These are phyloP conservation scores for Senecio squalidus DNA, from an alignment of 140 eudicot genomes.

Conservation along the genomic window DNA sequence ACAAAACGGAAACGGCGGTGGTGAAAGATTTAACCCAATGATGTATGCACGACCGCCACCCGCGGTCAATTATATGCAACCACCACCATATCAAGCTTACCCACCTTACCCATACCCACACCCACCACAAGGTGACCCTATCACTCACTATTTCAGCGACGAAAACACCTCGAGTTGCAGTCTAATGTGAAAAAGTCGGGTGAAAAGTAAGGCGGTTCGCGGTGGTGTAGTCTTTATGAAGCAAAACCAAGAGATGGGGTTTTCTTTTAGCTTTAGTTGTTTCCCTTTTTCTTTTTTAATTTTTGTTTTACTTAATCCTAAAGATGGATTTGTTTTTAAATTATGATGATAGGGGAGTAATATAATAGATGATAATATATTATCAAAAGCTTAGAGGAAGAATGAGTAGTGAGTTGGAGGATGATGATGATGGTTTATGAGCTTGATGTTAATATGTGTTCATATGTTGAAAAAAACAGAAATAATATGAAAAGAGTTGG, in stretches of 20 bases:
- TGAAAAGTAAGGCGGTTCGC: constrained; percentile 18
- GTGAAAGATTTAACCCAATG: constrained; percentile 87
- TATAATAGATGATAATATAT: constrained; percentile 45
- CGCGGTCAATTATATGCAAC: constrained; percentile 82
- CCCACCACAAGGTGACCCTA: constrained; percentile 57
- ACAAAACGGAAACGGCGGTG: constrained; percentile 5
- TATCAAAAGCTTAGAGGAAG: constrained; percentile 39
- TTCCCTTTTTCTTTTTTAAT: constrained; percentile 10
- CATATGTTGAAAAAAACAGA: constrained; percentile 31
- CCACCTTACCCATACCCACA: constrained; percentile 46
- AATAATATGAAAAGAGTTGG: constrained; percentile 28
- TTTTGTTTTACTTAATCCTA: constrained; percentile 33
- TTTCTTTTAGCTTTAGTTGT: constrained; percentile 38
- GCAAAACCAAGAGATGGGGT: constrained; percentile 44
- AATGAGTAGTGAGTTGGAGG: constrained; percentile 27
- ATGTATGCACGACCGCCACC: constrained; percentile 97
- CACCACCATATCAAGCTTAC: constrained; percentile 36
- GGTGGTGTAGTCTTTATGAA: constrained; percentile 23
- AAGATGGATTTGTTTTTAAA: constrained; percentile 30
- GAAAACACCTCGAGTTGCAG: constrained; percentile 86
- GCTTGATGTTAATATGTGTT: constrained; percentile 37
- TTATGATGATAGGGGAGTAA: constrained; percentile 47
- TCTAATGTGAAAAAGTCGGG: constrained; percentile 47
- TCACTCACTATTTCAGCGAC: constrained; percentile 61
- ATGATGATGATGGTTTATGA: constrained; percentile 27